A percentile compares a stretch with the other conserved stretches of the same genome.
Evolutionary conservation across 495 filamentous ascomycete species (phyloP).

Genomic region (Penicillium ochrochloron): DNA sequence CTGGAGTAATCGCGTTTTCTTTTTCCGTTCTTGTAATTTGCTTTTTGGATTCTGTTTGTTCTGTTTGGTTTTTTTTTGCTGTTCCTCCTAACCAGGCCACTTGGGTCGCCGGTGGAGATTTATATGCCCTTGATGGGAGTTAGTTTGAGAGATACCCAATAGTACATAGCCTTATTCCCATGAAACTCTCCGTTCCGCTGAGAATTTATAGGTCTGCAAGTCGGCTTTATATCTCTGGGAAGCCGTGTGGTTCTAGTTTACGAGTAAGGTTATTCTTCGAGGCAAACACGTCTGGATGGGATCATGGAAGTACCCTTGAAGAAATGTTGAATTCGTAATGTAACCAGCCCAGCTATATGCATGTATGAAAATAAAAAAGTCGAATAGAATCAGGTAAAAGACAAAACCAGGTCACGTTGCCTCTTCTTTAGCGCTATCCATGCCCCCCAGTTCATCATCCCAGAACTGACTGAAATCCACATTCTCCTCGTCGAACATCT

Average conservation of each 20-base stretch:
- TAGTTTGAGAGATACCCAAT: constrained; percentile 38
- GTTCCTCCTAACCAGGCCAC: background rate
- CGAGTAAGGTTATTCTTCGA: no score
- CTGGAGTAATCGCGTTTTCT: constrained; percentile 5
- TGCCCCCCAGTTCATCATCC: constrained; percentile 65
- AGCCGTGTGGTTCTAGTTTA: no score
- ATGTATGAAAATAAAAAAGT: background rate
- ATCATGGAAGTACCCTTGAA: background rate
- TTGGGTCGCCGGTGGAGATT: background rate
- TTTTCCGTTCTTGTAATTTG: background rate
- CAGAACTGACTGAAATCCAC: constrained; percentile 81
- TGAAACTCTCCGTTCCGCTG: background rate
- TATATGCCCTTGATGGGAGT: constrained; percentile 22
- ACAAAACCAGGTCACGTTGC: constrained; percentile 16
- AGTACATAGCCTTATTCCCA: constrained; percentile 22
- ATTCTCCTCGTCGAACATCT: constrained; percentile 69
- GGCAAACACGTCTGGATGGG: background rate
- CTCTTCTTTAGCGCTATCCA: constrained; percentile 55
- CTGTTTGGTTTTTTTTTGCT: constrained; percentile 21
- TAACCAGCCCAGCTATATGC: constrained; percentile 7
- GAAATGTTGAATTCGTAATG: background rate
- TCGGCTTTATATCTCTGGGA: no score
- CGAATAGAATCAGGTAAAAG: background rate
- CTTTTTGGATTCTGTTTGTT: constrained; percentile 16
- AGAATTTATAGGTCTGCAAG: background rate